Evolutionary conservation across 1,139 yeast genomes (phyloP).

Genomic region (Diutina scorzettiae): DNA sequence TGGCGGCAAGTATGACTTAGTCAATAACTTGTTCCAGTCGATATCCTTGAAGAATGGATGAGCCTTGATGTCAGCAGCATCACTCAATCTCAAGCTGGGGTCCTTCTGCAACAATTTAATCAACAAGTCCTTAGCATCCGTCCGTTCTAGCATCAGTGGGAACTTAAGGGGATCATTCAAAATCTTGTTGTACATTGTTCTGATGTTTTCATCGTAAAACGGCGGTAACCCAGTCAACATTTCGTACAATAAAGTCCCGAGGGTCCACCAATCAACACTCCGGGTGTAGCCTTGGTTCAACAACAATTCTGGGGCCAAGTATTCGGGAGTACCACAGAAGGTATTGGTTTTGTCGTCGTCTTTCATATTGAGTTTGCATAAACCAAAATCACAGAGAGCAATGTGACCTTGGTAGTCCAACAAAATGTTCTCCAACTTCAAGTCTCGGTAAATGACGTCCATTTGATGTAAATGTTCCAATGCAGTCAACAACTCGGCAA

Average conservation of each 20-base stretch:
- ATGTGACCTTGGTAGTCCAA: slow-evolving; percentile 95
- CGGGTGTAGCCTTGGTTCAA: slow-evolving; percentile 90
- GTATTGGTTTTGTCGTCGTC: slow-evolving; percentile 83
- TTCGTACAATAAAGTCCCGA: slow-evolving; percentile 85
- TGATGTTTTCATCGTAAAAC: slow-evolving; percentile 89
- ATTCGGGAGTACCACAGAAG: slow-evolving; percentile 20
- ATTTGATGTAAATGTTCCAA: slow-evolving; percentile 82
- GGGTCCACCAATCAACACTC: slow-evolving; percentile 96
- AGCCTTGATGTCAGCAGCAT: slow-evolving; percentile 72
- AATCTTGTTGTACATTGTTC: slow-evolving; percentile 88
- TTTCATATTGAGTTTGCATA: slow-evolving; percentile 90
- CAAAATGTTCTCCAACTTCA: slow-evolving; percentile 90
- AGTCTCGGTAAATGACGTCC: slow-evolving; percentile 87
- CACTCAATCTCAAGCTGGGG: slow-evolving; percentile 69
- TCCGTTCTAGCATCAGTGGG: slow-evolving; percentile 69
- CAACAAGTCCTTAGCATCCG: slow-evolving; percentile 77
- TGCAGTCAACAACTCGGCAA: slow-evolving; percentile 88
- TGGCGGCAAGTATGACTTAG: slow-evolving; percentile 90
- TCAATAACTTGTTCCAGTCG: slow-evolving; percentile 78
- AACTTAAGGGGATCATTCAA: slow-evolving; percentile 79
- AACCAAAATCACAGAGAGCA: slow-evolving; percentile 93
- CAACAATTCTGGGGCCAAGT: slow-evolving; percentile 87
- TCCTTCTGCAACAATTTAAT: slow-evolving; percentile 72
- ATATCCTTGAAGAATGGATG: slow-evolving; percentile 86
- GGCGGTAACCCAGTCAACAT: slow-evolving; percentile 97